phyloP scores from a whole-genome alignment of 1,139 yeast species.

The Kodamaea ohmeri region DNA sequence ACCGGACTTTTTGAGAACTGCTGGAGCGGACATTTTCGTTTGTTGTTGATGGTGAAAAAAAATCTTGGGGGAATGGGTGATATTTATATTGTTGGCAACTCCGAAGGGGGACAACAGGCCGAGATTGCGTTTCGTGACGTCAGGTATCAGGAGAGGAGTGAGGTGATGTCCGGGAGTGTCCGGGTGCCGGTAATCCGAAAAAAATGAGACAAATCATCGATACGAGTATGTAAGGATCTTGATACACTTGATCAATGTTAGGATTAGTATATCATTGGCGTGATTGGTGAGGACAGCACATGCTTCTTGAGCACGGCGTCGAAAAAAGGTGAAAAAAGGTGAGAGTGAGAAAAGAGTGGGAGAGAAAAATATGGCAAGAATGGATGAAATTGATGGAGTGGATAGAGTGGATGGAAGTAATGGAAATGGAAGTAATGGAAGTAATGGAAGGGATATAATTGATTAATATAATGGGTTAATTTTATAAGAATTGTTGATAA shows the following conservation, averaged over 20 bases:
- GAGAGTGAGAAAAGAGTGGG: too few relatives aligned
- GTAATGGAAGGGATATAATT: too few relatives aligned
- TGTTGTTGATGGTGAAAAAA: slow-evolving; percentile 1
- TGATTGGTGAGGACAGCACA: neutral
- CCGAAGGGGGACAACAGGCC: slow-evolving; percentile 6
- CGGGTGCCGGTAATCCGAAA: slow-evolving; percentile 1
- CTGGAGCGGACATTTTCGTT: slow-evolving; percentile 43
- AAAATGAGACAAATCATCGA: neutral
- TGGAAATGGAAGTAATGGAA: too few relatives aligned
- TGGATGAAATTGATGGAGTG: too few relatives aligned
- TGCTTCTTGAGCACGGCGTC: too few relatives aligned
- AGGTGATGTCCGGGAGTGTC: neutral
- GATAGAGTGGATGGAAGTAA: too few relatives aligned
- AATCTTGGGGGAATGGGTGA: neutral
- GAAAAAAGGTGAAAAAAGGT: too few relatives aligned
- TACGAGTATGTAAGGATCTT: too few relatives aligned
- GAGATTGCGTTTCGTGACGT: slow-evolving; percentile 3
- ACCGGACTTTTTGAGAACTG: slow-evolving; percentile 87
- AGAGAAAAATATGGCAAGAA: too few relatives aligned
- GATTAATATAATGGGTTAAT: too few relatives aligned
- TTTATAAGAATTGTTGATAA: too few relatives aligned
- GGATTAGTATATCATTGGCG: neutral
- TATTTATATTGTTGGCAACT: slow-evolving; percentile 2
- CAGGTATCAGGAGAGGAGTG: slow-evolving; percentile 3
- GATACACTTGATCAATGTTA: too few relatives aligned